Evolutionary conservation across 2,329 filamentous ascomycete species (phyloP), one percentile per base, ranked within the genome.

Genomic region (Pyricularia sp.): DNA sequence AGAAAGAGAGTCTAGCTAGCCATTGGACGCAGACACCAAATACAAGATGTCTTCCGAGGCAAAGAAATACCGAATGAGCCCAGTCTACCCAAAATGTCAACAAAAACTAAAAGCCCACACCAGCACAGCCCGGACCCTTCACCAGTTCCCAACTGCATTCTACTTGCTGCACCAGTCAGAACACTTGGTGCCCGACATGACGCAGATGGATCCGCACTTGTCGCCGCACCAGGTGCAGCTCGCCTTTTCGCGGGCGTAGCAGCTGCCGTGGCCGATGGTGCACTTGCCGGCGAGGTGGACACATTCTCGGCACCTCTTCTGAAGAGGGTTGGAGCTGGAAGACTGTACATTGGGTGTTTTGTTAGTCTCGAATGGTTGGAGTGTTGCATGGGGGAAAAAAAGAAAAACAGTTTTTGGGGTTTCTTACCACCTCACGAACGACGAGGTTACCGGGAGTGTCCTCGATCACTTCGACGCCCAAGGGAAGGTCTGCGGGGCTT

Each of bases 241-340:
- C 7, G 60, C 60, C 60, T 44, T 44, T 22, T 62, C 60, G 13
- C 35, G 31, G 33, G 60, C 60, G 60, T 26, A 62, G 33, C 60
- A 62, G 60, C 60, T 62, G 60, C 60, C 60, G 60, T 62, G 33
- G 22, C 60, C 60, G 60, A 62, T 62, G 60, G 60, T 44, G 60
- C 60, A 62, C 22, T 28, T 24, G 31, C 22, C 33, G 60, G 30
- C 60, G n/a, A 62, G 30, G 60, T 62, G 60, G 19, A 62, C 22
- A 33, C 60, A 62, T 33, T 62, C 60, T 4, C 60, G n/a, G 60
- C 60, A 62, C n/a, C 60, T 33, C 60, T 62, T 62, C 60, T 62
- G 30, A 3, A 44, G 22, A 9, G 40, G 40, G 30, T 24, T 28
- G 31, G 10, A 10, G 33, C 8, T 3, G 60, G 16, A 8, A 30